Percentiles rank a stretch among this genome's conserved stretches.
Conservation (phyloP, 2,329 filamentous ascomycete genomes). For the Colletotrichum abscissum region DNA sequence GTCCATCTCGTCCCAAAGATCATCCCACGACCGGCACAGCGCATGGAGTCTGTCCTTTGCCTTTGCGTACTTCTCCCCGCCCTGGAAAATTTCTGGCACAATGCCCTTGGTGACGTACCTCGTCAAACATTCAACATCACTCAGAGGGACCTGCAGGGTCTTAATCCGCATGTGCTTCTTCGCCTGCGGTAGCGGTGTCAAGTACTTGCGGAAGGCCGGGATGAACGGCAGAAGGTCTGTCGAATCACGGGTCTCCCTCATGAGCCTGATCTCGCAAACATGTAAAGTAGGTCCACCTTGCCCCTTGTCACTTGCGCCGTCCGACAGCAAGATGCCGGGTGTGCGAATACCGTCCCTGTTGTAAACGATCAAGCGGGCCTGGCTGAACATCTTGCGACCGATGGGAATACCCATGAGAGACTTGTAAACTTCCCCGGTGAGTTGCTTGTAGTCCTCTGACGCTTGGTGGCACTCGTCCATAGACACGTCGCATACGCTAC, state of each 20-base stretch:
- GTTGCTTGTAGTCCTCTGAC: constrained; percentile 80
- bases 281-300: constrained; percentile 75
- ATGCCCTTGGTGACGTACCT: constrained; percentile 71
- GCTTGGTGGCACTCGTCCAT: constrained; percentile 86
- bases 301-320: constrained; percentile 75
- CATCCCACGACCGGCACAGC: constrained; percentile 80
- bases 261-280: constrained; percentile 80
- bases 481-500: constrained; percentile 82
- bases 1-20: constrained; percentile 86
- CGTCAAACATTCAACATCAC: constrained; percentile 87
- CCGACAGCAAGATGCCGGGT: constrained; percentile 81
- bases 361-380: constrained; percentile 84
- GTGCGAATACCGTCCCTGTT: constrained; percentile 86
- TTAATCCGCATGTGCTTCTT: constrained; percentile 77
- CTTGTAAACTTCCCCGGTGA: constrained; percentile 85
- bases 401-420: constrained; percentile 83
- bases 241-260: constrained; percentile 76
- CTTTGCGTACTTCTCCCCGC: constrained; percentile 57
- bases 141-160: constrained; percentile 75
- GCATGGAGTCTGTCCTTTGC: constrained; percentile 77
- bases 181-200: constrained; percentile 74
- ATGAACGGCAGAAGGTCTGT: constrained; percentile 91
- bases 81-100: constrained; percentile 68
- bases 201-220: constrained; percentile 73
- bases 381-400: constrained; percentile 81